phyloP scores from a whole-genome alignment of 495 filamentous ascomycete species.

The Patellaria atrata region DNA sequence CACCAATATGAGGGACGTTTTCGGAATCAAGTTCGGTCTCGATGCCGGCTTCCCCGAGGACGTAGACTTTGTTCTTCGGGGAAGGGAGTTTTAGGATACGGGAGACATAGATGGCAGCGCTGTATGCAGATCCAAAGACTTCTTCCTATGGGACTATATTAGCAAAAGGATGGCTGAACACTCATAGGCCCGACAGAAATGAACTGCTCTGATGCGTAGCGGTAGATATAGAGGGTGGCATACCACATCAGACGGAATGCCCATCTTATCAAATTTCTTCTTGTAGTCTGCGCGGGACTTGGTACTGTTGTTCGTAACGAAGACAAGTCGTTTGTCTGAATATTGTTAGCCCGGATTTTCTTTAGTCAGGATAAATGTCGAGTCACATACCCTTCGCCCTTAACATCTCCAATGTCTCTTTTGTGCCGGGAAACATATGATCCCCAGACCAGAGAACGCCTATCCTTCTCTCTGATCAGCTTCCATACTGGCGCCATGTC shows the following conservation, averaged over 20 bases:
- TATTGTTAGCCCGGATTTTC: background rate
- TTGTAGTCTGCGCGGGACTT: constrained; percentile 86
- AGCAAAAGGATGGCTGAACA: background rate
- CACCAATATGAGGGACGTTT: constrained; percentile 67
- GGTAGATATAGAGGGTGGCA: constrained; percentile 15
- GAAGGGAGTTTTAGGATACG: constrained; percentile 67
- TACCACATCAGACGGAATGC: constrained; percentile 59
- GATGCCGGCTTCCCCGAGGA: constrained; percentile 82
- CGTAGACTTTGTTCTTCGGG: constrained; percentile 81
- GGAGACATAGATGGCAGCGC: constrained; percentile 87
- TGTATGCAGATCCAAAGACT: constrained; percentile 92
- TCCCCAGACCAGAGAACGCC: constrained; percentile 96
- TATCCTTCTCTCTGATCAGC: constrained; percentile 36
- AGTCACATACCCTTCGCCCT: constrained; percentile 51
- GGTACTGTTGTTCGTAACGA: constrained; percentile 98
- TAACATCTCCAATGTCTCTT: constrained; percentile 70
- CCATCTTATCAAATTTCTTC: constrained; percentile 73
- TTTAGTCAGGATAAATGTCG: too few species aligned
- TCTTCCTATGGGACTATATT: constrained; percentile 49
- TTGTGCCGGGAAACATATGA: constrained; percentile 65
- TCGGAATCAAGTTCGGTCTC: constrained; percentile 73
- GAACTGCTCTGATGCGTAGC: background rate
- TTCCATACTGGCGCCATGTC: background rate
- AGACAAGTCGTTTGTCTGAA: constrained; percentile 78
- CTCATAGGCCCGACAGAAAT: background rate